phyloP scores from a whole-genome alignment of 768 basidiomycete genomes.

The Plicaturopsis crispa region DNA sequence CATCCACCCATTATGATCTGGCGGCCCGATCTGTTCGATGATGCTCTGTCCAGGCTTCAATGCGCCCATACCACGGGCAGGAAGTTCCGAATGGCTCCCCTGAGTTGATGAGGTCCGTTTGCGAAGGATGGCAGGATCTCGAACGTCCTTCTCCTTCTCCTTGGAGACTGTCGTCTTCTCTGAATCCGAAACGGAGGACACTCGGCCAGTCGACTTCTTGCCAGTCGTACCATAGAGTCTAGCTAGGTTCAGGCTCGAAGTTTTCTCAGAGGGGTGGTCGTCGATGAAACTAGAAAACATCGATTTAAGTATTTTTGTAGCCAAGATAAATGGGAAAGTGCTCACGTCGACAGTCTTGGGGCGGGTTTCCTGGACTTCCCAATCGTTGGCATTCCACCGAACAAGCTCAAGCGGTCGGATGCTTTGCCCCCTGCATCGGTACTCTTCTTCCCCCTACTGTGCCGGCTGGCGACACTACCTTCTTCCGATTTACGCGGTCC shows the following conservation, averaged over 20 bases:
- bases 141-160: constrained; percentile 20
- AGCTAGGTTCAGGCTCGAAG: constrained; percentile 40
- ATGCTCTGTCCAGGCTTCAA: constrained; percentile 65
- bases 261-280: constrained; percentile 32
- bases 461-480: constrained; percentile 19
- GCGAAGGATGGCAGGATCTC: constrained; percentile 36
- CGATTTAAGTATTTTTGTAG: constrained; percentile 1
- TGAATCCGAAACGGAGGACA: constrained; percentile 20
- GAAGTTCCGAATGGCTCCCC: constrained; percentile 11
- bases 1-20: constrained; percentile 92
- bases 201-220: constrained; percentile 35
- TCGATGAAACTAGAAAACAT: constrained; percentile 24
- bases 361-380: constrained; percentile 76
- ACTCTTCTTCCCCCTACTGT: constrained; percentile 41
- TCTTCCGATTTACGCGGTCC: constrained; percentile 15
- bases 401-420: constrained; percentile 72
- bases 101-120: constrained; percentile 42
- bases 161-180: constrained; percentile 16
- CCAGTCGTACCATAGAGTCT: constrained; percentile 32
- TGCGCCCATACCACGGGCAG: constrained; percentile 17
- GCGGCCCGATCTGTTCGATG: constrained; percentile 82
- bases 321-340: constrained; percentile 12
- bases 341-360: constrained; percentile 62
- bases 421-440: constrained; percentile 36
- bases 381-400: constrained; percentile 62